Conservation (phyloP, 225 moss, liverwort and hornwort genomes). For the Pleurozium schreberi region DNA sequence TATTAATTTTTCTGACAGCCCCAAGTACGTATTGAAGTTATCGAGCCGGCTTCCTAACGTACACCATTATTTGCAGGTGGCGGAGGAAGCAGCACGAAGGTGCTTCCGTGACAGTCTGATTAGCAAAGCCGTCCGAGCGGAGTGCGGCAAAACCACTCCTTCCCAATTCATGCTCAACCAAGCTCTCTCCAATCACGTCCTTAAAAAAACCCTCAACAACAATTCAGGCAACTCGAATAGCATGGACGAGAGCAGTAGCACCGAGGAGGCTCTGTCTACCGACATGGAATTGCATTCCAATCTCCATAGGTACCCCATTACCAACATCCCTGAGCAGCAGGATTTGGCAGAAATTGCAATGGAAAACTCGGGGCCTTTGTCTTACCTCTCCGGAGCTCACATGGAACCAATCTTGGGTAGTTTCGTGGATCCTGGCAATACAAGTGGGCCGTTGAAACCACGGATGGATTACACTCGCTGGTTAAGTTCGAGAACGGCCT, state of each 20-base stretch:
- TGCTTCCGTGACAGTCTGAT: conserved; percentile 32
- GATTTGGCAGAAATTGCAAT: neutral
- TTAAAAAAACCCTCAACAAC: neutral
- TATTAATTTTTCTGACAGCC: neutral
- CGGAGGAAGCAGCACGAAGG: conserved; percentile 31
- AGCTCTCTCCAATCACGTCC: neutral
- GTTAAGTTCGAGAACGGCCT: neutral
- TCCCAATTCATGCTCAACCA: neutral
- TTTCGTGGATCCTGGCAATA: neutral
- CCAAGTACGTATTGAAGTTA: neutral
- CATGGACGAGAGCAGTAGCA: conserved; percentile 27
- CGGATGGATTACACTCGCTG: conserved; percentile 7
- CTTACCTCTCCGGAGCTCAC: neutral
- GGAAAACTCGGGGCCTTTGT: neutral
- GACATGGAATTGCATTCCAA: conserved; percentile 1
- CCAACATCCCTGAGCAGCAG: neutral
- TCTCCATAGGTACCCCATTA: neutral
- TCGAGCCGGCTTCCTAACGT: neutral
- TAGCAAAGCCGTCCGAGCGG: conserved; percentile 35
- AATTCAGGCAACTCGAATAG: conserved; percentile 19
- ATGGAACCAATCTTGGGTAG: neutral
- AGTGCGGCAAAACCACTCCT: neutral
- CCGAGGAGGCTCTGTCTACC: conserved; percentile 21
- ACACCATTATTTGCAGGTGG: conserved; percentile 6
- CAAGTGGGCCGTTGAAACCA: neutral